Evolutionary conservation across 2,329 filamentous ascomycete species (phyloP), one percentile per base, ranked within the genome.

Genomic region (Eurotiales sp.): DNA sequence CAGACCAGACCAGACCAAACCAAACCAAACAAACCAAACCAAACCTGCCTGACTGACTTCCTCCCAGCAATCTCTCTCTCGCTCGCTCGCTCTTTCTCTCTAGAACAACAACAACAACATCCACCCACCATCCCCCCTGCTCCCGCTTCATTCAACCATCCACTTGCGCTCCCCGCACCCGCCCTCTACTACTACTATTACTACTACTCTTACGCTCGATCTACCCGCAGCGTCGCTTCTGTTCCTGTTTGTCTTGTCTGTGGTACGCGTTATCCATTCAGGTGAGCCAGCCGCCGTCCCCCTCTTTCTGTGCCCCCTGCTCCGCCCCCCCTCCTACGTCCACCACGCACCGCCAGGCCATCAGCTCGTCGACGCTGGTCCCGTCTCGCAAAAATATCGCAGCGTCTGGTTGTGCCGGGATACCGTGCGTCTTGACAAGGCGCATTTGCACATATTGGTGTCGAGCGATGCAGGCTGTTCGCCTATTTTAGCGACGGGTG

Each of bases 181-280:
- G 53, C 59, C 53, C 56, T 46, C 51, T 46, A n/a, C n/a, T n/a
- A n/a, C 46, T 58, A 21, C 55, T 56, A 55, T 51, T n/a, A 53
- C 47, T 55, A 44, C 32, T 41, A 55, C 53, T 41, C 50, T 51
- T 51, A 51, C 48, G 55, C 49, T 52, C 56, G 46, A 43, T 45
- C 42, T 53, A 46, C 50, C 50, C 42, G 54, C 44, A 50, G 50
- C 42, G 41, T 51, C 46, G 46, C 46, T 56, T 55, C 57, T 46
- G 44, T 36, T 46, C 40, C 55, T 40, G 40, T 46, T 45, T 27
- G 30, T 47, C n/a, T 34, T 50, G 27, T 42, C 22, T 53, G 46
- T 43, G 41, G 51, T 54, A 54, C 51, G 51, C 51, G 46, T 54
- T 50, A 44, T 50, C 51, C 51, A 46, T 46, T 46, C 46, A 54